Conservation (phyloP, 306 rosid species). For the Acacia acuminata region DNA sequence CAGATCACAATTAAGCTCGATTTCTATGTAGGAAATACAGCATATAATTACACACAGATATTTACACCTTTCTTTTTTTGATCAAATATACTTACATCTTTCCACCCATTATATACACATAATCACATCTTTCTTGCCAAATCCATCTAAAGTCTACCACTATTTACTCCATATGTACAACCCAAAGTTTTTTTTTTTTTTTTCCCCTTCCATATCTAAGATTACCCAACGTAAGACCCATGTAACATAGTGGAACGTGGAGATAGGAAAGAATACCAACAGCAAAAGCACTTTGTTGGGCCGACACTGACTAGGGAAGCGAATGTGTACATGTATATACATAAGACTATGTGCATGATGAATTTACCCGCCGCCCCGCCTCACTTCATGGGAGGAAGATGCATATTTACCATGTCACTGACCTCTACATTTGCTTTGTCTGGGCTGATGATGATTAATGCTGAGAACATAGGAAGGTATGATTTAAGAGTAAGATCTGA, state of each 20-base stretch:
- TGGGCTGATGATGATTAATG: conserved; percentile 20
- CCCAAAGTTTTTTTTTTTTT: background rate
- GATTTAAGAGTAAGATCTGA: conserved; percentile 74
- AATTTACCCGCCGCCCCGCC: conserved; percentile 26
- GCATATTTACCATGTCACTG: conserved; percentile 31
- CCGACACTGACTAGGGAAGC: too few species aligned
- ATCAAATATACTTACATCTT: background rate
- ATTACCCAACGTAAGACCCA: conserved; percentile 31
- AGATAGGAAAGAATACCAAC: too few species aligned
- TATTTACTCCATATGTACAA: background rate
- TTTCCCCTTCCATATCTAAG: background rate
- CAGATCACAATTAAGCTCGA: background rate
- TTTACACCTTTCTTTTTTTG: background rate
- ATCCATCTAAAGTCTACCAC: background rate
- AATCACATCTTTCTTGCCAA: background rate
- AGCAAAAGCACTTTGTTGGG: too few species aligned
- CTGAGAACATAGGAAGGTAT: conserved; percentile 35
- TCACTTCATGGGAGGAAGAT: conserved; percentile 12
- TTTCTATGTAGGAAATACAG: background rate
- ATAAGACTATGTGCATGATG: background rate
- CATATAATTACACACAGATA: background rate
- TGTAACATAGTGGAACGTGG: background rate
- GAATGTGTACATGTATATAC: background rate
- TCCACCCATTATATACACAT: background rate
- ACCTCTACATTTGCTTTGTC: conserved; percentile 19